Conservation (phyloP, 768 basidiomycete genomes). For the Leccinum disarticulatum region DNA sequence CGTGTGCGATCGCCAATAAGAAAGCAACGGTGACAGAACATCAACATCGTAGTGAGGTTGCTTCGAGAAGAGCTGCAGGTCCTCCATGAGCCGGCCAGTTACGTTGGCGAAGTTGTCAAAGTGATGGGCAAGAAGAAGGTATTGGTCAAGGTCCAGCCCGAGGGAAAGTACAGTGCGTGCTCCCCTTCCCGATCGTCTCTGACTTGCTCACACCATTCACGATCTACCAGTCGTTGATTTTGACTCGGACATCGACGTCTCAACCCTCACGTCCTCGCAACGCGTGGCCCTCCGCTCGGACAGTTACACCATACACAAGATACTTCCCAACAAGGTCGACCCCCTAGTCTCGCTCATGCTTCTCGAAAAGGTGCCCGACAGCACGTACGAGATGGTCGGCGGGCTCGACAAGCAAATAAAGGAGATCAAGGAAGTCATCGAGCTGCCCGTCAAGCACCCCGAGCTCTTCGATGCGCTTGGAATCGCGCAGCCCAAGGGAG, state of each 20-base stretch:
- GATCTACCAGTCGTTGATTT: slow-evolving; percentile 80
- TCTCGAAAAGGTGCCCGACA: slow-evolving; percentile 99
- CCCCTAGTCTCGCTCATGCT: slow-evolving; percentile 99
- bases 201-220: neutral
- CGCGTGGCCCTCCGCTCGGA: slow-evolving; percentile 97
- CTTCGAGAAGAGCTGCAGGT: slow-evolving; percentile 91
- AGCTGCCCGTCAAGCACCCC: slow-evolving; percentile 95
- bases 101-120: slow-evolving; percentile 97
- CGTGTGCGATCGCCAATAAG: slow-evolving; percentile 15
- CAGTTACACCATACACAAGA: slow-evolving; percentile 94
- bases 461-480: slow-evolving; percentile 95
- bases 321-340: slow-evolving; percentile 96
- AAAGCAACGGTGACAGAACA: slow-evolving; percentile 1
- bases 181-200: neutral
- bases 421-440: slow-evolving; percentile 99
- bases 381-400: slow-evolving; percentile 99
- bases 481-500: neutral
- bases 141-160: slow-evolving; percentile 95
- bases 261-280: slow-evolving; percentile 76
- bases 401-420: slow-evolving; percentile 98
- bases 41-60: slow-evolving; percentile 62
- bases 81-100: slow-evolving; percentile 92
- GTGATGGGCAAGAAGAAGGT: slow-evolving; percentile 99
- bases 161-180: slow-evolving; percentile 95
- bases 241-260: slow-evolving; percentile 81